Base-by-base conservation (phyloP, 108 stramenopile genomes). In the Conticribra guillardii region DNA sequence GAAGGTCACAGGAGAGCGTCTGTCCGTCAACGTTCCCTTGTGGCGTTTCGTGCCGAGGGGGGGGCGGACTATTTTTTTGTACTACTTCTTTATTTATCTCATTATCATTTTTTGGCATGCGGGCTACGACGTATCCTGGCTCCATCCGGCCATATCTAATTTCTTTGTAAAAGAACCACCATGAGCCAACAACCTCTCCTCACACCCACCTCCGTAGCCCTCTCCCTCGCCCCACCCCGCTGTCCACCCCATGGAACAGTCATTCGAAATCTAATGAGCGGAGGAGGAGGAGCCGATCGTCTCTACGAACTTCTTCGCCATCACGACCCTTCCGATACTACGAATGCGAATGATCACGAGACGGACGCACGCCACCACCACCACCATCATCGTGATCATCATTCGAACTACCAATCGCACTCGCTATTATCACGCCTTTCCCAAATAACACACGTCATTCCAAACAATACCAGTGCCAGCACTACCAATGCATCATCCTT, bases 171-270 rank as follows among this genome's bases (percentile, higher is more conserved):
- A n/a, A n/a, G n/a, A n/a, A n/a, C n/a, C n/a, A n/a, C 37, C 37
- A 41, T 41, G 37, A 41, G 37, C 37, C 41, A 68, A 5, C 69
- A 76, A 28, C 67, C 74, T 21, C 83, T 91, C 4, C 55, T 92
- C n/a, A 89, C 84, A 4, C 56, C 54, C 15, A 77, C 82, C 32
- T 70, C 87, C 7, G 46, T 85, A 24, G 81, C 84, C 0, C 60
- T 92, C 19, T 83, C 91, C 0, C 63, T 86, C 9, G 41, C 85
- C 2, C 79, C 91, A 7, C 91, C 91, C 5, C 74, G 91, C 30
- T 68, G 58, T 24, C 86, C 88, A 15, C 91, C 89, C 4, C 48
- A 45, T 33, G 76, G 64, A 7, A 80, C 68, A 30, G 60, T 56
- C 3, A 69, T 82, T 45, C 68, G 84, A 56, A 37, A 51, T 22